Percentiles rank a stretch among this genome's conserved stretches.
Conservation (phyloP, 2,329 filamentous ascomycete genomes). For the Pleurostoma richardsiae region DNA sequence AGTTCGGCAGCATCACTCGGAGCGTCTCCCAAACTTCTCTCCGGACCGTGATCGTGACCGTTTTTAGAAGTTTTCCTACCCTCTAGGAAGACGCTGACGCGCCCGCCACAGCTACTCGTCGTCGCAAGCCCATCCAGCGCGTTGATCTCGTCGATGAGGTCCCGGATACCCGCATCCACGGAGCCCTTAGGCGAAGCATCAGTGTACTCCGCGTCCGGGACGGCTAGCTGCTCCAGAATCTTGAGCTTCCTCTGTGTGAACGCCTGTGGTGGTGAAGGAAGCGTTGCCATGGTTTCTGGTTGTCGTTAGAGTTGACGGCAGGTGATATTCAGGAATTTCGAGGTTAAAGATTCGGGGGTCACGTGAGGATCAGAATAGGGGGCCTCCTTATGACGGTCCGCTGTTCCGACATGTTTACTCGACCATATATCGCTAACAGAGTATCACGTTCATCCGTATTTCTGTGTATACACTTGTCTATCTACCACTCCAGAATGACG, state of each 20-base stretch:
- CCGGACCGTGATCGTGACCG: constrained; percentile 2
- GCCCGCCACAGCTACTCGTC: constrained; percentile 87
- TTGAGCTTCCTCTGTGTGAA: constrained; percentile 63
- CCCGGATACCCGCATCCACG: constrained; percentile 72
- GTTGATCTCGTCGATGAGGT: constrained; percentile 78
- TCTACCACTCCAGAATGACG: constrained; percentile 19
- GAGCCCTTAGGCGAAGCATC: constrained; percentile 88
- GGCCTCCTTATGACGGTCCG: background rate
- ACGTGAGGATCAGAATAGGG: background rate
- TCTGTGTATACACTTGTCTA: background rate
- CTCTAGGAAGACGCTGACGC: constrained; percentile 84
- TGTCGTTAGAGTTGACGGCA: too few species aligned
- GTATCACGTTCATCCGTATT: too few species aligned
- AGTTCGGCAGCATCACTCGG: constrained; percentile 8
- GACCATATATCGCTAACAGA: too few species aligned
- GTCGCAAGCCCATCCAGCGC: constrained; percentile 70
- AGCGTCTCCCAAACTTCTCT: constrained; percentile 7
- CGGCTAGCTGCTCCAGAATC: constrained; percentile 66
- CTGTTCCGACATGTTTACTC: too few species aligned
- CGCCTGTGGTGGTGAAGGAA: constrained; percentile 22
- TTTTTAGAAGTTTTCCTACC: constrained; percentile 45
- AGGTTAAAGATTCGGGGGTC: background rate
- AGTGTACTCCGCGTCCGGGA: constrained; percentile 66
- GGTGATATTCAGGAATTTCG: background rate
- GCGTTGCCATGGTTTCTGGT: background rate